phyloP scores from a whole-genome alignment of 441 rosid species.

The Corymbia citriodora region DNA sequence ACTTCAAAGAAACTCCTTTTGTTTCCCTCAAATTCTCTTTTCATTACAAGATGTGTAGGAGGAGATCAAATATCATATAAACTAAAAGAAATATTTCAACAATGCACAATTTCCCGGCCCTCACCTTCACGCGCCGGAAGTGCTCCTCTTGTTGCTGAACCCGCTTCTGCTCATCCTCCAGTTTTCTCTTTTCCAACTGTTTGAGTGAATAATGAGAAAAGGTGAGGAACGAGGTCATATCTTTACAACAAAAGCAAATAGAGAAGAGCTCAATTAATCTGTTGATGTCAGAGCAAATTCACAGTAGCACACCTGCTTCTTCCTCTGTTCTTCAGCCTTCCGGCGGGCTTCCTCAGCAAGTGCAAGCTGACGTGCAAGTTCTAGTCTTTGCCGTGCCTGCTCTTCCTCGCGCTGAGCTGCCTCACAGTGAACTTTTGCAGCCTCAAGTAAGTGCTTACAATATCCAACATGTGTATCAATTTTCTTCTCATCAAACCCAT shows the following conservation, averaged over 20 bases:
- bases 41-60: not conserved
- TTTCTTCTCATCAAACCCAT: slow-evolving; percentile 97
- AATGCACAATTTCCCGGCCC: not conserved
- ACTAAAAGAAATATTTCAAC: not conserved
- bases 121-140: slow-evolving; percentile 88
- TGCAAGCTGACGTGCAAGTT: slow-evolving; percentile 95
- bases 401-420: slow-evolving; percentile 96
- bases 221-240: not conserved
- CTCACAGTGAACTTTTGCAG: slow-evolving; percentile 94
- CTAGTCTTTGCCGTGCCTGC: slow-evolving; percentile 90
- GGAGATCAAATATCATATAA: not conserved
- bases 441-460: slow-evolving; percentile 92
- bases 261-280: not conserved
- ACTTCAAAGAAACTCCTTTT: not conserved
- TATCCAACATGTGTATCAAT: slow-evolving; percentile 97
- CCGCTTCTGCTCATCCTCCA: slow-evolving; percentile 86
- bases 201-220: slow-evolving; percentile 15
- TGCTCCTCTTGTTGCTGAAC: slow-evolving; percentile 93
- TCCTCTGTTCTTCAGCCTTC: slow-evolving; percentile 97
- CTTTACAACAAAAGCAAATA: slow-evolving; percentile 1
- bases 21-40: not conserved
- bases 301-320: slow-evolving; percentile 55
- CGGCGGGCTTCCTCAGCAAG: slow-evolving; percentile 99
- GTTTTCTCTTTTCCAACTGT: slow-evolving; percentile 96
- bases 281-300: not conserved